Base-by-base conservation (phyloP, 768 basidiomycete genomes). In the Paxillus ammoniavirescens region DNA sequence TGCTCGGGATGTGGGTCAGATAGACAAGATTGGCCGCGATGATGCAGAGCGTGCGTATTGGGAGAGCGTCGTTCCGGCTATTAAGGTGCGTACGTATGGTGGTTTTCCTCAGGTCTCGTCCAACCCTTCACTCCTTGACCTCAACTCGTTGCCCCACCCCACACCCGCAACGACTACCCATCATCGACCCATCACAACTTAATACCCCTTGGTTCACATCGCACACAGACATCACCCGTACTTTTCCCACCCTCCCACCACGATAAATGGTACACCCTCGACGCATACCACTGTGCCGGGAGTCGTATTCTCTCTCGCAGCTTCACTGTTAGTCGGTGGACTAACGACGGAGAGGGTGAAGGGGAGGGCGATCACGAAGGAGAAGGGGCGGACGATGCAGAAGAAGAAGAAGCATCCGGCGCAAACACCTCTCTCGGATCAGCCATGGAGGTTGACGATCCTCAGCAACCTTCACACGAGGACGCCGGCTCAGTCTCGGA, bases 281-380 rank as follows among this genome's bases (percentile, higher is more conserved):
- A 84, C 41, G 75, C 79, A 17, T 98, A 89, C 64, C 97, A 98
- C 68, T 70, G 89, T 31, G 91, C 91, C 77, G 97, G 97, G 8
- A 94, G 91, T 57, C 80, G 91, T 23, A 92, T 99, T 54, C 79
- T 98, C 5, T 97, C 94, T 5, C 81, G 97, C 40, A 94, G 93
- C 63, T 99, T 99, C 71, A 83, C 82, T 30, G 84, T 99, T 30
- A 85, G 87, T 54, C 77, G 74, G 50, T 82, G 81, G 78, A 74
- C 77, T 13, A 74, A 68, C 52, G 74, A 72, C 15, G 66, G 65
- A 43, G 58, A 65, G 38, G 44, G 56, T 15, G 53, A 72, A 15
- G 66, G 65, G 42, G 58, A 65, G 38, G 44, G 56, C 15, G 53
- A 53, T 42, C 66, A 43, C 59, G 67, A 42, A 47, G 71, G 70